These are phyloP conservation scores for Echinochloa phyllopogon DNA, from an alignment of 176 grass and related monocot species.

Conservation along the genomic window DNA sequence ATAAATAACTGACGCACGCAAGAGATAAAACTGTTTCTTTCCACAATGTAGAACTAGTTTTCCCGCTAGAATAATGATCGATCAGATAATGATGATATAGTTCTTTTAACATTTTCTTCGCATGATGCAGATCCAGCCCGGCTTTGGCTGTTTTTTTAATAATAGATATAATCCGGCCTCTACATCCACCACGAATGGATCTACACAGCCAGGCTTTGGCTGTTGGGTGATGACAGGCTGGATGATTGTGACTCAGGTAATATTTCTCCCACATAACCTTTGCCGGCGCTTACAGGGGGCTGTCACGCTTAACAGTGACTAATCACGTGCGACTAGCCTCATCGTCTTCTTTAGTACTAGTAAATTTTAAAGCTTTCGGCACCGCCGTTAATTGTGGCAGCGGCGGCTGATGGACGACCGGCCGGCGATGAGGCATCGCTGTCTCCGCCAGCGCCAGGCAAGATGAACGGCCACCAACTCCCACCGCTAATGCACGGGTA, in stretches of 20 bases:
- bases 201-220: neutral
- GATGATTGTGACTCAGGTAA: constrained; percentile 26
- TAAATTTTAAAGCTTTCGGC: neutral
- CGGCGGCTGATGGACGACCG: neutral
- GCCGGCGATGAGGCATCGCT: constrained; percentile 27
- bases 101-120: neutral
- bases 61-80: neutral
- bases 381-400: neutral
- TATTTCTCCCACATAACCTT: neutral
- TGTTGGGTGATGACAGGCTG: constrained; percentile 1
- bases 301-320: constrained; percentile 36
- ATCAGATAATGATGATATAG: neutral
- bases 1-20: neutral
- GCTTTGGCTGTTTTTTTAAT: neutral
- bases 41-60: neutral
- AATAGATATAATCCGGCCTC: too few relatives aligned
- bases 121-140: constrained; percentile 20
- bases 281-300: constrained; percentile 31
- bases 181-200: too few relatives aligned
- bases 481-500: neutral
- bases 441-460: neutral
- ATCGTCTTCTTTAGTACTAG: neutral
- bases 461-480: constrained; percentile 20
- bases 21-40: neutral
- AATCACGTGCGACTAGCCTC: constrained; percentile 31